phyloP scores from a whole-genome alignment of 176 grass and related monocot species.

The Triticum aestivum region IWGSC_CS_RefSeq_v2.1 NC_057799.1:5306540-5307039 shows the following conservation, averaged over 20 bases:
- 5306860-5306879: conserved; percentile 22
- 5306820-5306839: neutral
- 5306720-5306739: conserved; percentile 49
- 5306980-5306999: conserved; percentile 47
- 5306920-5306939: conserved; percentile 38
- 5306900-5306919: neutral
- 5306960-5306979: conserved; percentile 32
- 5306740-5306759: conserved; percentile 53
- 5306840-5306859: conserved; percentile 21
- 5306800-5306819: conserved; percentile 26
- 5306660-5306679: conserved; percentile 57
- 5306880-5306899: conserved; percentile 40
- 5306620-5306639: conserved; percentile 49
- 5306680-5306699: conserved; percentile 62
- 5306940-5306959: conserved; percentile 23
- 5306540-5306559: too few species aligned
- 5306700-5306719: neutral
- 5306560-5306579: too few species aligned
- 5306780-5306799: conserved; percentile 23
- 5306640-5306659: conserved; percentile 54
- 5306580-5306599: too few species aligned
- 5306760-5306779: conserved; percentile 28
- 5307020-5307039: conserved; percentile 18
- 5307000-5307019: conserved; percentile 34
- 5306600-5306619: neutral